These are phyloP conservation scores for Ophiostoma triangulosporum DNA, from an alignment of 2,329 filamentous ascomycete species.

Conservation along the genomic window DNA sequence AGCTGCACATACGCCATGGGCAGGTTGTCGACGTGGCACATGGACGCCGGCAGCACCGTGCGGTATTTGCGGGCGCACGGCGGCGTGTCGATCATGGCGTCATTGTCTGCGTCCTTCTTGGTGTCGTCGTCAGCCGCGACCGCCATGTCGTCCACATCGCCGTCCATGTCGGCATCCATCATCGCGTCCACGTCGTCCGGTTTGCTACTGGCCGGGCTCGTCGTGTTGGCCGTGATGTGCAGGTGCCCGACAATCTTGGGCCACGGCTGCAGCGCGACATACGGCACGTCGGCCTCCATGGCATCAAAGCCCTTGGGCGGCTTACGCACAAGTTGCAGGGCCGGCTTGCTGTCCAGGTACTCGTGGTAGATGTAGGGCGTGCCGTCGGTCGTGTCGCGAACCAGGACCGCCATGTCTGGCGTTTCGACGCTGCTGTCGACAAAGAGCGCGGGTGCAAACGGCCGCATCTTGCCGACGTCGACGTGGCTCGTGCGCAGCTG, in stretches of 20 bases:
- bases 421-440: not conserved
- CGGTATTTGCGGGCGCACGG: slow-evolving; percentile 21
- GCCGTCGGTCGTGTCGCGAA: slow-evolving; percentile 24
- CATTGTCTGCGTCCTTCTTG: slow-evolving; percentile 1
- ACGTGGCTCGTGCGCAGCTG: slow-evolving; percentile 21
- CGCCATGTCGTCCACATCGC: not conserved
- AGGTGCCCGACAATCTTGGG: slow-evolving; percentile 47
- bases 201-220: not conserved
- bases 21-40: slow-evolving; percentile 37
- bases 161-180: not conserved
- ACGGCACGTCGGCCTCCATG: slow-evolving; percentile 30
- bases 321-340: slow-evolving; percentile 24
- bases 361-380: slow-evolving; percentile 29
- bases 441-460: not conserved
- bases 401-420: slow-evolving; percentile 19
- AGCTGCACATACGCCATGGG: slow-evolving; percentile 32
- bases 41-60: slow-evolving; percentile 29
- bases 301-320: slow-evolving; percentile 24
- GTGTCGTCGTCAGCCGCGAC: not conserved
- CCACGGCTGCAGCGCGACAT: slow-evolving; percentile 35
- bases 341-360: slow-evolving; percentile 31
- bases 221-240: slow-evolving; percentile 24
- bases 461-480: slow-evolving; percentile 10
- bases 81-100: slow-evolving; percentile 18
- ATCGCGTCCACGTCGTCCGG: slow-evolving; percentile 1